Percentiles rank a stretch among this genome's conserved stretches.
Conservation (phyloP, 345 rosid genomes). For the Eucalyptus brandiana region DNA sequence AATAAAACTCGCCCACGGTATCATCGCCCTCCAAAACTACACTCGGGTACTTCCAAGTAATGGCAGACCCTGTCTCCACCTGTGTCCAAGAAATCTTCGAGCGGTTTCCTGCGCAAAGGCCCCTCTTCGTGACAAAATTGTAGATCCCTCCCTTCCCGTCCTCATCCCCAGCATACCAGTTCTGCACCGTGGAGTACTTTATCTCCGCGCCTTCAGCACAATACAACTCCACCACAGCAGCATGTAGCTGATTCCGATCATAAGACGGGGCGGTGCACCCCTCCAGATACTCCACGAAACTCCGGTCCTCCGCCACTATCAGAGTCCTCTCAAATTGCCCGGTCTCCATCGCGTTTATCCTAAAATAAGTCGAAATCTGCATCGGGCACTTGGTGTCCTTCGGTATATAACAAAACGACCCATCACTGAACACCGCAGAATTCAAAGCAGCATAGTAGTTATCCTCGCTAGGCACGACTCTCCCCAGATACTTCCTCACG, state of each 20-base stretch:
- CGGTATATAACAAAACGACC: slow-evolving; percentile 74
- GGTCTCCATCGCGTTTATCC: slow-evolving; percentile 82
- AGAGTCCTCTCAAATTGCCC: slow-evolving; percentile 98
- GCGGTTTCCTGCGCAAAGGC: slow-evolving; percentile 65
- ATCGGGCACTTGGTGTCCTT: slow-evolving; percentile 78
- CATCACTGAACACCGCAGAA: slow-evolving; percentile 91
- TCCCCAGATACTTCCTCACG: slow-evolving; percentile 71
- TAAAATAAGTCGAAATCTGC: slow-evolving; percentile 88
- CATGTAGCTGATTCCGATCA: slow-evolving; percentile 87
- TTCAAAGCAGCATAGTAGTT: slow-evolving; percentile 84
- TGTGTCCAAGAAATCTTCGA: slow-evolving; percentile 98
- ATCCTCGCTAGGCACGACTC: slow-evolving; percentile 80
- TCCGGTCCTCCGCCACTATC: slow-evolving; percentile 87
- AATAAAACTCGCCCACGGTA: slow-evolving; percentile 82
- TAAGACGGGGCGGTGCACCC: slow-evolving; percentile 26
- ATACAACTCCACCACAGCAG: slow-evolving; percentile 89
- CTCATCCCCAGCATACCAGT: slow-evolving; percentile 94
- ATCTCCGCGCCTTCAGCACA: slow-evolving; percentile 80
- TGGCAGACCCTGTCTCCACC: slow-evolving; percentile 96
- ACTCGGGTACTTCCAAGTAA: slow-evolving; percentile 95
- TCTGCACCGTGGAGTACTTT: slow-evolving; percentile 89
- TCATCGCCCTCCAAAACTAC: slow-evolving; percentile 87
- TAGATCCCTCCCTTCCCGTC: slow-evolving; percentile 84
- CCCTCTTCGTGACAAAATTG: slow-evolving; percentile 95
- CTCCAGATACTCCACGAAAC: slow-evolving; percentile 89